A percentile compares a stretch with the other conserved stretches of the same genome.
Conservation (phyloP, 2,329 filamentous ascomycete species). For the Pyrenophora graminea region DNA sequence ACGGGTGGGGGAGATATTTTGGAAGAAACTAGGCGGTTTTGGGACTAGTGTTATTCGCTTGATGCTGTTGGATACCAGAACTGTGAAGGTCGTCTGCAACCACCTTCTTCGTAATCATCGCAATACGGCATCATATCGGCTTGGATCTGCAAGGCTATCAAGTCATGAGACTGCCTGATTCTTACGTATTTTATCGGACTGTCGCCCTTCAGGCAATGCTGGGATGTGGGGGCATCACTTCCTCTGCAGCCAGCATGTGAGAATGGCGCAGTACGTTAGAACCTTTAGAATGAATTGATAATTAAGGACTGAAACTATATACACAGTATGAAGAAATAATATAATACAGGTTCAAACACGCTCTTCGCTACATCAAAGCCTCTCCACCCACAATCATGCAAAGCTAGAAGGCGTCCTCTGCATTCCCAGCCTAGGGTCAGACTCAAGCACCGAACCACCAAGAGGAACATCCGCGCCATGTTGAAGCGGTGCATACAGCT, state of each 20-base stretch:
- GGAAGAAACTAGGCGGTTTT: constrained; percentile 9
- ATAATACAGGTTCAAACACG: not conserved
- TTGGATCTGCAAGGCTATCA: too few relatives aligned
- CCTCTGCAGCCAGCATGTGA: too few relatives aligned
- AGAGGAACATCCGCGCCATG: constrained; percentile 19
- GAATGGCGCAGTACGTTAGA: too few relatives aligned
- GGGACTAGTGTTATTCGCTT: constrained; percentile 13
- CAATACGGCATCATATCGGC: not conserved
- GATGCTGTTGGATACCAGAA: not conserved
- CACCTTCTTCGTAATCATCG: not conserved
- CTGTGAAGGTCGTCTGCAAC: not conserved
- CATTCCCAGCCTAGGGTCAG: constrained; percentile 13
- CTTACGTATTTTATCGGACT: too few relatives aligned
- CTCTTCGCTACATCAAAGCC: not conserved
- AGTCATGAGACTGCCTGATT: too few relatives aligned
- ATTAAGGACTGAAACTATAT: not conserved
- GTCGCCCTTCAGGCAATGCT: too few relatives aligned
- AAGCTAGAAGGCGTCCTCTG: constrained; percentile 19
- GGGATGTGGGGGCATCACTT: too few relatives aligned
- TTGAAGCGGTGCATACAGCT: constrained; percentile 18
- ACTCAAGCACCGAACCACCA: constrained; percentile 16
- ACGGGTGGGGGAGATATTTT: constrained; percentile 28
- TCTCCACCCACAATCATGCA: not conserved
- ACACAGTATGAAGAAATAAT: not conserved
- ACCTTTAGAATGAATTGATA: not conserved